Conservation (phyloP, 1,284 basidiomycete genomes). For the Kalmanozyma brasiliensis region DNA sequence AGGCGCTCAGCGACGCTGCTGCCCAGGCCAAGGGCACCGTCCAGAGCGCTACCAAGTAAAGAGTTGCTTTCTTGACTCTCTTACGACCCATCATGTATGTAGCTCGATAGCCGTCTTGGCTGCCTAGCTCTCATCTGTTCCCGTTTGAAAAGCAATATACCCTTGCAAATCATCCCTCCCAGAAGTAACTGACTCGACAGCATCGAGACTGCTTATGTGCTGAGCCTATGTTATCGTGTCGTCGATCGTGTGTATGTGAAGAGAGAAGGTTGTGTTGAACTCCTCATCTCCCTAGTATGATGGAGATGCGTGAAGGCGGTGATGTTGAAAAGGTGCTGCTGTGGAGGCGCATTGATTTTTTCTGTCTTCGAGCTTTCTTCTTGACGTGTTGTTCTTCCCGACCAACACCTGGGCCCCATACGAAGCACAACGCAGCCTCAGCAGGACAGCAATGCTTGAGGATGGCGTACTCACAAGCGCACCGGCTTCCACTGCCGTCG, state of each 20-base stretch:
- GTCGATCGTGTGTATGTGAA: too few species aligned
- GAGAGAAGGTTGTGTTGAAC: too few species aligned
- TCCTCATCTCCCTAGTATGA: too few species aligned
- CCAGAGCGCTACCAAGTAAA: conserved; percentile 39
- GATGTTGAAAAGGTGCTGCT: conserved; percentile 3
- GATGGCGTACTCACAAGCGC: conserved; percentile 41
- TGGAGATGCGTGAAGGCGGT: too few species aligned
- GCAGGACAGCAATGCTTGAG: not conserved
- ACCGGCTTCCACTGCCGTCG: conserved; percentile 12
- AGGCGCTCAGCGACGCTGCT: conserved; percentile 48
- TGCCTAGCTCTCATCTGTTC: not conserved
- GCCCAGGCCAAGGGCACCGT: conserved; percentile 47
- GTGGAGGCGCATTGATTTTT: conserved; percentile 10
- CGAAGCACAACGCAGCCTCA: too few species aligned
- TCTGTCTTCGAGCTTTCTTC: conserved; percentile 2
- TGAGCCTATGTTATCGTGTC: too few species aligned
- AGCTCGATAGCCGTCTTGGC: conserved; percentile 1
- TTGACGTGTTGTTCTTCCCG: conserved; percentile 6
- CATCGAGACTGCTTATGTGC: too few species aligned
- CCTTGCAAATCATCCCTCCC: conserved; percentile 17
- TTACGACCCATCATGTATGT: conserved; percentile 1
- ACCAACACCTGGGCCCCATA: conserved; percentile 2
- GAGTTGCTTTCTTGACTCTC: not conserved
- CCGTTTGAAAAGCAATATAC: conserved; percentile 31
- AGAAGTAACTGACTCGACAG: too few species aligned